Conservation (phyloP, 108 stramenopile species). For the Pelagomonas calceolata region DNA sequence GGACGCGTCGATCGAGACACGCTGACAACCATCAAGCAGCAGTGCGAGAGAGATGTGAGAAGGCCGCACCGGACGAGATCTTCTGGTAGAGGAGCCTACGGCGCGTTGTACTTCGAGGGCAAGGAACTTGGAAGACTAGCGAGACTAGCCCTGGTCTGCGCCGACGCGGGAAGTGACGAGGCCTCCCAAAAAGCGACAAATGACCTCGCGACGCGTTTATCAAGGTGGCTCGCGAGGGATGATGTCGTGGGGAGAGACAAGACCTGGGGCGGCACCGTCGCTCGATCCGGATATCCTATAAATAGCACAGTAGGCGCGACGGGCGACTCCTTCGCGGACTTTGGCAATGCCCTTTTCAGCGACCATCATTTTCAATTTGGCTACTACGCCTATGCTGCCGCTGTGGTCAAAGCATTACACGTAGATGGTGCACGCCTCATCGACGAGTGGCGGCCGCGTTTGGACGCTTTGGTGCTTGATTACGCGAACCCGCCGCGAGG, state of each 20-base stretch:
- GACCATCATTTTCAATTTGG: conserved; percentile 41
- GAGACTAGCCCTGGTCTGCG: conserved; percentile 5
- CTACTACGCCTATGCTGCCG: conserved; percentile 1
- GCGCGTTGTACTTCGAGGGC: neutral
- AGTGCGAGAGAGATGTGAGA: neutral
- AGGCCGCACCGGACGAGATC: neutral
- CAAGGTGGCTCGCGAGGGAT: conserved; percentile 1
- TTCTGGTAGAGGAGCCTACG: neutral
- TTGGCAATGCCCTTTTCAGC: conserved; percentile 24
- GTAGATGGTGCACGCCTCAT: too few species aligned
- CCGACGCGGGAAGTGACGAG: neutral
- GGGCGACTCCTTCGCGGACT: conserved; percentile 22
- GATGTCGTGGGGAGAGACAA: conserved; percentile 25
- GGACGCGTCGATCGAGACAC: too few species aligned
- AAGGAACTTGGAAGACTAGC: conserved; percentile 11
- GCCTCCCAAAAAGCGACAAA: neutral
- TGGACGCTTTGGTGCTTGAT: conserved; percentile 18
- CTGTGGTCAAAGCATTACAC: neutral
- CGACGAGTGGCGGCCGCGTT: too few species aligned
- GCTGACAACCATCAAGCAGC: neutral
- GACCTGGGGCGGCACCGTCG: conserved; percentile 34
- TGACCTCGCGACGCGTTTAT: neutral
- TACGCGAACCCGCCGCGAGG: conserved; percentile 5
- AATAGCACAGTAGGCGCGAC: too few species aligned
- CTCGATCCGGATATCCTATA: conserved; percentile 8